These are phyloP conservation scores for Phytophthora pini DNA, from an alignment of 352 stramenopile species.

Conservation along the genomic window DNA sequence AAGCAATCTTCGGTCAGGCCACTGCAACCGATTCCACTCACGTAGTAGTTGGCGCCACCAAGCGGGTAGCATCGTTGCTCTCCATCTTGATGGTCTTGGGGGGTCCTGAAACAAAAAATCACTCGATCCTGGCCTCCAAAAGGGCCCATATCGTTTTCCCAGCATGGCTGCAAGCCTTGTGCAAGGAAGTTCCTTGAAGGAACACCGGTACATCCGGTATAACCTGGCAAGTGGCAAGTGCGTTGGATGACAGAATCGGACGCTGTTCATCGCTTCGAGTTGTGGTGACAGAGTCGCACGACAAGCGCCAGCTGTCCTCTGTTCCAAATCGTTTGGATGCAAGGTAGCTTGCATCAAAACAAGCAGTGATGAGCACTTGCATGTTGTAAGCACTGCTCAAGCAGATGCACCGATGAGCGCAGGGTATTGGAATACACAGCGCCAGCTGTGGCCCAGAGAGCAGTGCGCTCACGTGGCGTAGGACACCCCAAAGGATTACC, in stretches of 20 bases:
- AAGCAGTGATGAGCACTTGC: slow-evolving; percentile 2
- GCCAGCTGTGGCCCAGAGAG: background rate
- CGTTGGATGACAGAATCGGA: slow-evolving; percentile 17
- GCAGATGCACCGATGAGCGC: background rate
- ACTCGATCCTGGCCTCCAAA: no score
- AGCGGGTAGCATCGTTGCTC: no score
- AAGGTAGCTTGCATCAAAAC: slow-evolving; percentile 3
- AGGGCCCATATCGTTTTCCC: no score
- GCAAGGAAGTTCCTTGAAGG: background rate
- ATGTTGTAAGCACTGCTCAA: background rate
- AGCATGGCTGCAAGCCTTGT: no score
- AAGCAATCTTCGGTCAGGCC: no score
- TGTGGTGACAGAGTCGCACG: slow-evolving; percentile 1
- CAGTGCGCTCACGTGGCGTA: slow-evolving; percentile 4
- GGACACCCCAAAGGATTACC: slow-evolving; percentile 3
- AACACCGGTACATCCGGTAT: background rate
- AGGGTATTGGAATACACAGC: slow-evolving; percentile 11
- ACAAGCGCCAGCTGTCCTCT: slow-evolving; percentile 11
- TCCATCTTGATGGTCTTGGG: no score
- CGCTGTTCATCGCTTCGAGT: slow-evolving; percentile 18
- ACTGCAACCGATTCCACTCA: no score
- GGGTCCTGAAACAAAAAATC: no score
- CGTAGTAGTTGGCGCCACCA: no score
- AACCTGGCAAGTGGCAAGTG: background rate
- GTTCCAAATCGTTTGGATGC: background rate